Percentiles rank a stretch among this genome's conserved stretches.
These are phyloP conservation scores for Lachancea waltii DNA, from an alignment of 805 yeast genomes.

Conservation along the genomic window DNA sequence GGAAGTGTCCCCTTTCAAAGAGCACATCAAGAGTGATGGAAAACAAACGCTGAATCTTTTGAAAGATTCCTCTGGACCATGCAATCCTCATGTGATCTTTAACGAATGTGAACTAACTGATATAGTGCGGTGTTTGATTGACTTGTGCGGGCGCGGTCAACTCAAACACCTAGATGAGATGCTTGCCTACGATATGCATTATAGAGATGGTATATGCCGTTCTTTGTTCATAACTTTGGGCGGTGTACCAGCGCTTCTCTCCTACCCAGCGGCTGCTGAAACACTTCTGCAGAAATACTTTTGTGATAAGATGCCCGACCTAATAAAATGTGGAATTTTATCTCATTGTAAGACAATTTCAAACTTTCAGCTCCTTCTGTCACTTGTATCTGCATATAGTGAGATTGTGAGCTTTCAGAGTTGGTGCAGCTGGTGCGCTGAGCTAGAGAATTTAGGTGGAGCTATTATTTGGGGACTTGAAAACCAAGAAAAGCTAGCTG, in stretches of 20 bases:
- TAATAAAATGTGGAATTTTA: constrained; percentile 28
- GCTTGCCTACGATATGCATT: constrained; percentile 19
- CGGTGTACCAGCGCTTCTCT: constrained; percentile 19
- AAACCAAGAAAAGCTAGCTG: constrained; percentile 15
- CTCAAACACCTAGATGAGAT: constrained; percentile 8
- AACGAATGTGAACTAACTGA: constrained; percentile 12
- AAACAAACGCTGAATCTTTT: constrained; percentile 2
- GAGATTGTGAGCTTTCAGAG: constrained; percentile 1
- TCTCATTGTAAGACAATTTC: constrained; percentile 13
- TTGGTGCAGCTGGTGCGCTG: constrained; percentile 9
- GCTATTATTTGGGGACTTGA: constrained; percentile 3
- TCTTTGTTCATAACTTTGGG: constrained; percentile 21
- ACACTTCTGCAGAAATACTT: constrained; percentile 11
- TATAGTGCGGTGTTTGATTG: constrained; percentile 14
- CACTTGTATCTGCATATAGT: constrained; percentile 1
- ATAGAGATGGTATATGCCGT: constrained; percentile 19
- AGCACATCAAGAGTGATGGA: constrained; percentile 8
- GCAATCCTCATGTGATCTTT: constrained; percentile 10
- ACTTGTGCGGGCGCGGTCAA: constrained; percentile 6
- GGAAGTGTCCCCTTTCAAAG: constrained; percentile 13
- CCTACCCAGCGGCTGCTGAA: constrained; percentile 11
- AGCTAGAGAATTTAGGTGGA: constrained; percentile 2
- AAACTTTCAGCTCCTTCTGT: constrained; percentile 14
- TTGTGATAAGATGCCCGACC: constrained; percentile 10
- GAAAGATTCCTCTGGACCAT: constrained; percentile 1